Conservation (phyloP, 805 yeast species). For the Ogataea naganishii region DNA sequence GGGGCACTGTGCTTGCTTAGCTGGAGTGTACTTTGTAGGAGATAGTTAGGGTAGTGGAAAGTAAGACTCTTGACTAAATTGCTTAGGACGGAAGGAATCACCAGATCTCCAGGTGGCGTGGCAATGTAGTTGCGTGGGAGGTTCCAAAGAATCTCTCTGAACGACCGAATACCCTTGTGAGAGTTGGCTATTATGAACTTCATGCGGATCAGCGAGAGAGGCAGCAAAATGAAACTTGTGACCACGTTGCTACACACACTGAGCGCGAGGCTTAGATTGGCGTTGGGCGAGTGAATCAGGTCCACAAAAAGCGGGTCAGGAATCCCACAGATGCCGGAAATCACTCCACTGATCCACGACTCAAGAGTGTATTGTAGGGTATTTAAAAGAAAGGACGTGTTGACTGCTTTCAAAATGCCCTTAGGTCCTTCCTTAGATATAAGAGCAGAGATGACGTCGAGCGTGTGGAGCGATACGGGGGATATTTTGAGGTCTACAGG, state of each 20-base stretch:
- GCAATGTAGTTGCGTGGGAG: conserved; percentile 35
- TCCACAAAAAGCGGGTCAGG: conserved; percentile 89
- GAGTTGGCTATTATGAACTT: conserved; percentile 56
- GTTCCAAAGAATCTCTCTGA: conserved; percentile 54
- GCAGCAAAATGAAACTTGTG: conserved; percentile 67
- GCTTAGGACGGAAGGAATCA: conserved; percentile 51
- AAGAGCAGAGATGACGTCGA: conserved; percentile 55
- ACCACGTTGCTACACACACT: conserved; percentile 64
- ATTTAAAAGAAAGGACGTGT: conserved; percentile 71
- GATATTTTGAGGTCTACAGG: conserved; percentile 27
- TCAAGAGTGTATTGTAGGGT: conserved; percentile 71
- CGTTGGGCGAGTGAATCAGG: conserved; percentile 70
- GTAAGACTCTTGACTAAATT: conserved; percentile 19
- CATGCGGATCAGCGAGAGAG: conserved; percentile 74
- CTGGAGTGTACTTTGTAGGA: conserved; percentile 52
- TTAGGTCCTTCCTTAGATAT: conserved; percentile 63
- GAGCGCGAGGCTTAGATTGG: conserved; percentile 55
- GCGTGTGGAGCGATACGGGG: conserved; percentile 54
- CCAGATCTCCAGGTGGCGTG: conserved; percentile 43
- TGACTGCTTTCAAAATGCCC: conserved; percentile 66
- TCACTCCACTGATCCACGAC: conserved; percentile 86
- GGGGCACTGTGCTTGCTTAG: conserved; percentile 63
- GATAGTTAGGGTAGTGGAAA: conserved; percentile 35
- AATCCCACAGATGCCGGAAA: conserved; percentile 70
- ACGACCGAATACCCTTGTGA: conserved; percentile 45